Base-by-base conservation (phyloP, 2,329 filamentous ascomycete species). In the Chrysosporium keratinophilum region DNA sequence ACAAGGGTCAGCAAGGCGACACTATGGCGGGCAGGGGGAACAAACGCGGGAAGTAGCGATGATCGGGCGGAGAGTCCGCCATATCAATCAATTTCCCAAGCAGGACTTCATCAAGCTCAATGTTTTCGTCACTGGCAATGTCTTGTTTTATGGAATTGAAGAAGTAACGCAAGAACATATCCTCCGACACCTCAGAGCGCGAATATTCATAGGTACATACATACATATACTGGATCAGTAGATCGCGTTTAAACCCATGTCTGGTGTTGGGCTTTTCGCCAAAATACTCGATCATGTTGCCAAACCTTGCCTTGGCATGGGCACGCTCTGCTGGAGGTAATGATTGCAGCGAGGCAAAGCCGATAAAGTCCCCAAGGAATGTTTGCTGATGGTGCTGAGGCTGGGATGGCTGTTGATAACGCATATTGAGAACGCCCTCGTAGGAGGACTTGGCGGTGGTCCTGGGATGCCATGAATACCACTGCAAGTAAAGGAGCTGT, bases 151-250 rank as follows among this genome's bases (percentile, higher is more conserved):
- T 43, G 14, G n/a, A 51, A 10, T 52, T 35, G 35, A 56, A 50
- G 37, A 58, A 56, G 41, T 51, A 54, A 11, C 45, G 51, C 28
- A 58, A 46, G 33, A 58, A 51, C 4, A 47, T 56, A 41, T 58
- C 56, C n/a, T 56, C 37, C 6, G 56, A 58, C 39, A 56, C 28
- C n/a, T 59, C 58, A 3, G 59, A 61, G 33, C 54, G 56, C 28
- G 59, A 54, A 54, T 57, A 56, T 50, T 60, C 59, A 40, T 59
- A 59, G 40, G 59, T 59, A 40, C n/a, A n/a, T n/a, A n/a, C n/a
- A n/a, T n/a, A n/a, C n/a, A n/a, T n/a, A n/a, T 58, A 47, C 17
- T 54, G 57, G 34, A 60, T 51, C 28, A 62, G 56, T 17, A 56
- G 46, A 43, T 40, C 31, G 19, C 50, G 54, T 35, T 51, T 55